These are phyloP conservation scores for Monilinia aucupariae DNA, from an alignment of 2,329 filamentous ascomycete genomes.

Conservation along the genomic window DNA sequence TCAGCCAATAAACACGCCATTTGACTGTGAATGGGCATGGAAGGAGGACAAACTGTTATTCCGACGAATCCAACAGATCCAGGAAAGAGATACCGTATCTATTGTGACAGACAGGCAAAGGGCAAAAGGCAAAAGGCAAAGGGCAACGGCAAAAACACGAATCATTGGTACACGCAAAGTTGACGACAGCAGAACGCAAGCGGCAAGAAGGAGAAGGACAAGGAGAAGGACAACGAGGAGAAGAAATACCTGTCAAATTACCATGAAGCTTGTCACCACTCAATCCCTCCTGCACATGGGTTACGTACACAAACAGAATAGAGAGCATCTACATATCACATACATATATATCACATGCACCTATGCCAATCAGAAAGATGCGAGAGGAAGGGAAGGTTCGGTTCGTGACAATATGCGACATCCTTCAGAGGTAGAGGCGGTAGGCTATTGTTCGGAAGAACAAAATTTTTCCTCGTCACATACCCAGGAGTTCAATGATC, in stretches of 20 bases:
- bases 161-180: not conserved
- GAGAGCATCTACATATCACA: constrained; percentile 4
- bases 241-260: constrained; percentile 7
- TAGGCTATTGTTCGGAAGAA: constrained; percentile 4
- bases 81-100: not conserved
- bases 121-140: too few relatives aligned
- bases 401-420: not conserved
- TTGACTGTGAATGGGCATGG: not conserved
- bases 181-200: not conserved
- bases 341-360: constrained; percentile 13
- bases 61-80: constrained; percentile 2
- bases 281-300: constrained; percentile 3
- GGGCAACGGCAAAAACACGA: not conserved
- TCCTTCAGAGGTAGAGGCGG: not conserved
- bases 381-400: not conserved
- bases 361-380: not conserved
- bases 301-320: constrained; percentile 9
- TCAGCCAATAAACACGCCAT: constrained; percentile 5
- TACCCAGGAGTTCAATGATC: not conserved
- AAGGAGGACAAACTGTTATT: constrained; percentile 12
- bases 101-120: constrained; percentile 15
- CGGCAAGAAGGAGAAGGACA: constrained; percentile 8
- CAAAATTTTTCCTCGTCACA: not conserved
- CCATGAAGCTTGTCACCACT: constrained; percentile 1
- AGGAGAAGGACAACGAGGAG: too few relatives aligned